Evolutionary conservation across 2,329 filamentous ascomycete species (phyloP), one percentile per base, ranked within the genome.

Genomic region (Orbilia quercus): DNA sequence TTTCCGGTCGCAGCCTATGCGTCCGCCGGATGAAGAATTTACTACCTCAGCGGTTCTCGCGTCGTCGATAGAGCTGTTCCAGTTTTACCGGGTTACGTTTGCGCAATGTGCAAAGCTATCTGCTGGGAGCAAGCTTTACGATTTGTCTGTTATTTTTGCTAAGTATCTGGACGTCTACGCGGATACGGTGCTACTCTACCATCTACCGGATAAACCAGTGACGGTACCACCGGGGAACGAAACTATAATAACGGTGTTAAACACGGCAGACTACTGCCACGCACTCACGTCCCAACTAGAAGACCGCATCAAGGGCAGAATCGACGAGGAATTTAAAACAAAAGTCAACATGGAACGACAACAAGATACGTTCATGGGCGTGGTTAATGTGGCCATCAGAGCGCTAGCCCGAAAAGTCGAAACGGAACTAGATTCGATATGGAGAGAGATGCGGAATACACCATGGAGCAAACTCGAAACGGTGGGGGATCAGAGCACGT

Each of bases 181-280:
- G 0, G 93, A 98, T 79, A 91, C 96, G 77, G 92, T 99, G 1
- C 84, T 99, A 5, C 83, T 90, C 16, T 85, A 85, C 28, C 87
- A 76, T 62, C 55, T 77, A 34, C 71, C 75, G 0, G 70, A 74
- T 55, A 75, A 31, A 23, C 62, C 55, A 59, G 75, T 36, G 51
- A 55, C 23, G 44, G 42, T 20, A 1, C 60, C 69, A 0, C 83
- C 86, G 1, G 81, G 84, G 2, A 78, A 95, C 1, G 89, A 96
- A 77, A 90, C 96, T 75, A 86, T 91, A 2, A 86, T 97, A 12
- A 83, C 96, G 2, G 92, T 98, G 0, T 84, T 99, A 51, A 99
- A 99, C 79, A 98, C 95, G 0, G 94, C 95, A 0, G 95, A 99
- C 79, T 99, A 98, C 80, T 99, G 95, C 86, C 94, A 97, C 79